Base-by-base conservation (phyloP, 73 alveolate genomes). In the Breviolum minutum region DNA sequence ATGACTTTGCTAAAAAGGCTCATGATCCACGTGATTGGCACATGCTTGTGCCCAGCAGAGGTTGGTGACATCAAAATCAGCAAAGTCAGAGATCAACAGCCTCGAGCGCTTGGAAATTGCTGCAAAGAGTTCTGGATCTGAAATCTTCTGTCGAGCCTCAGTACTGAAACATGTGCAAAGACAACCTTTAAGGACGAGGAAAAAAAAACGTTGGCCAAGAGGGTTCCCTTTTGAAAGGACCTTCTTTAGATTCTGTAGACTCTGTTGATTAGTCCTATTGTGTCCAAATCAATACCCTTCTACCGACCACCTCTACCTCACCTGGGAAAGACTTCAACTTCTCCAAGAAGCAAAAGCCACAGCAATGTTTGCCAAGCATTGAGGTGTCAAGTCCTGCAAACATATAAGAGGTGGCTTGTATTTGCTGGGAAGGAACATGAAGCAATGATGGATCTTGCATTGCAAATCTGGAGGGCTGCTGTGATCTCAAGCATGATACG, bases 11-110 rank as follows among this genome's bases (percentile, higher is more conserved):
- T 40, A 40, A 40, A 40, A 66, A 86, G 95, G 26, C 8, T 24
- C 95, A 27, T 26, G 73, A 24, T 87, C 95, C 83, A 87, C 84
- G 20, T 40, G 66, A 10, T 87, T 20, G 40, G 83, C 84, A 16
- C 95, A 83, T 61, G 84, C 95, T 69, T 61, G 77, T 48, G 79
- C 95, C 95, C 95, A 87, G 82, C 95, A 87, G n/a, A 87, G 95
- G 77, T 69, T 87, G 48, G 95, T 87, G 81, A 27, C 95, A 40
- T 87, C 84, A 20, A 87, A 87, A 83, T 87, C 95, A 22, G 95
- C 95, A 66, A 87, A 87, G 84, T 87, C 84, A 13, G 9, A 27
- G 68, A 2, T 63, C 87, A n/a, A 26, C 40, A 14, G 70, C 16
- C 27, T 70, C 68, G 40, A 17, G 68, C n/a, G 83, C 90, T 70